phyloP scores from a whole-genome alignment of 2,329 filamentous ascomycete species.

The Botrytis fabae region DNA sequence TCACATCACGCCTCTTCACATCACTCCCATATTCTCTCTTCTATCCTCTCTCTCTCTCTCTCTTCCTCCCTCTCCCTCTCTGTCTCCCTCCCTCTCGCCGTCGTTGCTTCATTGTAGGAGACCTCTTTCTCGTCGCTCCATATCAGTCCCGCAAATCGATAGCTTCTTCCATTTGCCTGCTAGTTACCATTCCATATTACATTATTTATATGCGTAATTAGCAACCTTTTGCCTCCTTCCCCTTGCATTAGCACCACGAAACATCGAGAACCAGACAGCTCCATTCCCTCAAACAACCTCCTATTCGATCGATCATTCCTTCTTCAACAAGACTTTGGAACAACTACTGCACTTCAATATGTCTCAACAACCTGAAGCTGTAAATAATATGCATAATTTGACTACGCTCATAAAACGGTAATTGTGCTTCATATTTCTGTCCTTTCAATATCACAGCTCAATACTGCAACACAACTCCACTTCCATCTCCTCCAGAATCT shows the following conservation, averaged over 20 bases:
- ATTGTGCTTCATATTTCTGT: constrained; percentile 39
- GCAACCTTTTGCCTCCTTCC: neutral
- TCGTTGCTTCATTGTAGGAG: neutral
- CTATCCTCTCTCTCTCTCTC: neutral
- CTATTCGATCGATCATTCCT: neutral
- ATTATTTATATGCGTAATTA: constrained; percentile 1
- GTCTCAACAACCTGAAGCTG: constrained; percentile 47
- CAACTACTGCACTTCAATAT: constrained; percentile 47
- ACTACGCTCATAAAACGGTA: constrained; percentile 98
- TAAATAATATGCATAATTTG: constrained; percentile 90
- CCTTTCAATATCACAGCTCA: constrained; percentile 5
- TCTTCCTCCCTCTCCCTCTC: neutral
- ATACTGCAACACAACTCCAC: neutral
- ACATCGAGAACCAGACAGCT: neutral
- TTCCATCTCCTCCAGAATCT: neutral
- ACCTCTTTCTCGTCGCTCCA: neutral
- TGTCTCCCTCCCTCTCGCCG: neutral
- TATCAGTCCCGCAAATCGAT: neutral
- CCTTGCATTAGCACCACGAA: constrained; percentile 10
- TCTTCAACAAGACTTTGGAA: constrained; percentile 6
- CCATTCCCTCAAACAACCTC: neutral
- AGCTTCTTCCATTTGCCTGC: neutral
- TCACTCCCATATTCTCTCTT: neutral
- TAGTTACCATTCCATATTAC: neutral
- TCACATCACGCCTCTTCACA: neutral